These are phyloP conservation scores for Venturiaceae sp. DNA, from an alignment of 2,329 filamentous ascomycete species.

Conservation along the genomic window DNA sequence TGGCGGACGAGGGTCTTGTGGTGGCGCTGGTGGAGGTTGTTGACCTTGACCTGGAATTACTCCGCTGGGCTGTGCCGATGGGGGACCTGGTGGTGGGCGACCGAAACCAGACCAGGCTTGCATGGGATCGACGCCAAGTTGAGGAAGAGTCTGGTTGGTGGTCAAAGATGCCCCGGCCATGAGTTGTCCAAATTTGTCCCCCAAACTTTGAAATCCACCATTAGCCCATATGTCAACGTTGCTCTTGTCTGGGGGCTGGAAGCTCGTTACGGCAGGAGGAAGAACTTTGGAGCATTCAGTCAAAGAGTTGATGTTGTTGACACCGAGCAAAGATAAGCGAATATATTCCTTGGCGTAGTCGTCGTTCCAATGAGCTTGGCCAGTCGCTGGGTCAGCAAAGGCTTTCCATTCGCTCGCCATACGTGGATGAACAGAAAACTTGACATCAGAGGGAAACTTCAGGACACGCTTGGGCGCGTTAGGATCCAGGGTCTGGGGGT, in stretches of 20 bases:
- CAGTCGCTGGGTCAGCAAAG: conserved; percentile 7
- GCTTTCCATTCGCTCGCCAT: conserved; percentile 20
- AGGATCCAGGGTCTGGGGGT: conserved; percentile 20
- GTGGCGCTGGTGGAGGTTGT: not conserved
- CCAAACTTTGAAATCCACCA: not conserved
- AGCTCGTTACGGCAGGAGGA: conserved; percentile 7
- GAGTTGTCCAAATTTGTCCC: not conserved
- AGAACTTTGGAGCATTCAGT: conserved; percentile 16
- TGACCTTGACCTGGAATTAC: not conserved
- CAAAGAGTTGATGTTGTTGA: conserved; percentile 18
- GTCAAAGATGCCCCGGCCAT: not conserved
- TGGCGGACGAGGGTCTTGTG: not conserved
- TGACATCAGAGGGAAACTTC: conserved; percentile 26
- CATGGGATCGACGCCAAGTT: conserved; percentile 2
- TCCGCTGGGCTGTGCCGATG: not conserved
- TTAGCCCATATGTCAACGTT: conserved; percentile 6
- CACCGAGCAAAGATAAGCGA: conserved; percentile 15
- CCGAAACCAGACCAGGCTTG: conserved; percentile 1
- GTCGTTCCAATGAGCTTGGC: conserved; percentile 12
- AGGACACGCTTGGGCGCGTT: conserved; percentile 21
- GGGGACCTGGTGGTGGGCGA: not conserved
- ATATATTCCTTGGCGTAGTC: conserved; percentile 16
- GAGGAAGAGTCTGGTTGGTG: not conserved
- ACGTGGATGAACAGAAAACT: conserved; percentile 22
- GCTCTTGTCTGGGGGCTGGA: conserved; percentile 2